Base-by-base conservation (phyloP, 345 rosid species). In the Bruguiera gymnorhiza region DNA sequence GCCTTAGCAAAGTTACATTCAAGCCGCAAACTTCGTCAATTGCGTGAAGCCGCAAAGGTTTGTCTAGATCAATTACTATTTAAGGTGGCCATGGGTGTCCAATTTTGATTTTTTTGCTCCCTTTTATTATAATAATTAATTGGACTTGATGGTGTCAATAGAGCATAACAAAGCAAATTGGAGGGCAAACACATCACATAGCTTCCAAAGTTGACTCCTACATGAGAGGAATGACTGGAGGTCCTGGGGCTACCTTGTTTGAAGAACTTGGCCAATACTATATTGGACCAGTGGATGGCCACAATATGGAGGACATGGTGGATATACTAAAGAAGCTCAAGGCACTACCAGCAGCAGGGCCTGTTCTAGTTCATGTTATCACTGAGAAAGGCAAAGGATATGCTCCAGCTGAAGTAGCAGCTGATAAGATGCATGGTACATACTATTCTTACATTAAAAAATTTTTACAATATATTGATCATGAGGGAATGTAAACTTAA, bases 321-420 rank as follows among this genome's bases (percentile, higher is more conserved):
- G 56, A 31, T n/a, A 51, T 86, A 15, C 70, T 80, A 8, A 69
- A 75, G 71, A 62, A 80, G 70, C 66, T 86, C 0, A 80, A 73
- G 69, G 27, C 74, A 6, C 51, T 76, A 56, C 78, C 81, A 53
- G 74, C 80, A 19, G 54, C 81, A 7, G 87, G 86, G 23, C 79
- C 86, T 29, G 85, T 70, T 46, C 86, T 86, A 55, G 72, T 86
- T 52, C 89, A 86, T 77, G 67, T 80, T 19, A 55, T 80, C 62
- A 81, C 89, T 3, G 87, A 86, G 76, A 83, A 86, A 64, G 86
- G 86, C 15, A 82, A 82, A 73, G 89, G 87, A 24, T 83, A 86
- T 69, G 51, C 79, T 48, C 84, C 83, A 0, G 86, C 89, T 37
- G 85, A 86, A 60, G 30, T 51, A 2, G 86, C 87, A 4, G 50